A percentile compares a stretch with the other conserved stretches of the same genome.
Conservation (phyloP, 805 yeast species). For the Hanseniaspora nectarophila region DNA sequence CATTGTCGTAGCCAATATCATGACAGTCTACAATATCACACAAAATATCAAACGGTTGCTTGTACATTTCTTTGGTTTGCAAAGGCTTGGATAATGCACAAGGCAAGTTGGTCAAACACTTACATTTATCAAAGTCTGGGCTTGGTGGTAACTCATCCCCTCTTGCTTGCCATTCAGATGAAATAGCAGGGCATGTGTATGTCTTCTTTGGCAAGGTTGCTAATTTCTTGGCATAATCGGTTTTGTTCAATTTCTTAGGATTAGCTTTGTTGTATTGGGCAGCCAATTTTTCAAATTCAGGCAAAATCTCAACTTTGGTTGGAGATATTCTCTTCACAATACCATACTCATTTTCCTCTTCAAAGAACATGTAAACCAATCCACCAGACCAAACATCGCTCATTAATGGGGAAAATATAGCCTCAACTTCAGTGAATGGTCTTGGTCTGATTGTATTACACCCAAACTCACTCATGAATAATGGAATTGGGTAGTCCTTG, state of each 20-base stretch:
- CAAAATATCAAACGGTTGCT: constrained; percentile 43
- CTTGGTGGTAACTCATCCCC: constrained; percentile 48
- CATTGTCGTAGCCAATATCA: constrained; percentile 50
- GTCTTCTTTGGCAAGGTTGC: constrained; percentile 24
- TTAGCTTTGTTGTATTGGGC: constrained; percentile 38
- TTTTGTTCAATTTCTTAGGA: constrained; percentile 34
- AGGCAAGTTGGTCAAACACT: constrained; percentile 44
- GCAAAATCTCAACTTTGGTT: constrained; percentile 39
- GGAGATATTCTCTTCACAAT: constrained; percentile 41
- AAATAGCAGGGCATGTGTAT: constrained; percentile 41
- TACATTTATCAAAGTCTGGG: constrained; percentile 50
- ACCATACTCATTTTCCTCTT: constrained; percentile 65
- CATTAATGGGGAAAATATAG: constrained; percentile 56
- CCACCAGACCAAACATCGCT: constrained; percentile 79
- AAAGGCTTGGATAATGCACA: constrained; percentile 42
- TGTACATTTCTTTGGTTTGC: constrained; percentile 39
- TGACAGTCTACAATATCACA: constrained; percentile 50
- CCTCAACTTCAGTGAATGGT: constrained; percentile 56
- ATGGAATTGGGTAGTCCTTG: constrained; percentile 53
- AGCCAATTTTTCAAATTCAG: constrained; percentile 48
- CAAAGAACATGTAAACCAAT: constrained; percentile 70
- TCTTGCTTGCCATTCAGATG: constrained; percentile 48
- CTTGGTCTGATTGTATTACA: constrained; percentile 59
- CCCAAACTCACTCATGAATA: constrained; percentile 72
- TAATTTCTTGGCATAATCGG: constrained; percentile 21